Percentiles rank a stretch among this genome's conserved stretches.
Evolutionary conservation across 768 basidiomycete genomes (phyloP).

Genomic region (Dioszegia hungarica): DNA sequence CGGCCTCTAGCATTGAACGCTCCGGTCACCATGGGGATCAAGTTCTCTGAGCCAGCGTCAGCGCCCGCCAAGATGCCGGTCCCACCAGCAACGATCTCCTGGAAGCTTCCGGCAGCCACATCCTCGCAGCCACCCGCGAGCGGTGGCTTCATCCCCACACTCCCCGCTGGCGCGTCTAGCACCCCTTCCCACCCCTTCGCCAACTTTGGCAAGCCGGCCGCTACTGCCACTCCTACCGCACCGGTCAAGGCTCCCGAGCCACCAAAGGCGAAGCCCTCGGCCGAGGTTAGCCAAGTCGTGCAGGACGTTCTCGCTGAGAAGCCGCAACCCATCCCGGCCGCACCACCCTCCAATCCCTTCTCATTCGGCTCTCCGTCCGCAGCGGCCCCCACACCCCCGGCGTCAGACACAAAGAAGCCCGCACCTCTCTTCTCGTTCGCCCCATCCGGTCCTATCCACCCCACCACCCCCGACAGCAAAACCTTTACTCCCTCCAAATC

Average conservation of each 20-base stretch:
- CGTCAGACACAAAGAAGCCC: conserved; percentile 11
- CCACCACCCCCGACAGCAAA: conserved; percentile 35
- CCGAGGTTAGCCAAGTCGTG: conserved; percentile 27
- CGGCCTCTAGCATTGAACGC: no score
- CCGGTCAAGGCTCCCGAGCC: conserved; percentile 1
- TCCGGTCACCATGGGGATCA: no score
- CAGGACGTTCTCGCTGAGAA: conserved; percentile 28
- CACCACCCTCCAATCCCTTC: conserved; percentile 12
- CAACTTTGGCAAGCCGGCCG: not conserved
- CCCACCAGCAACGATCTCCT: no score
- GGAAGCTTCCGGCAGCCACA: no score
- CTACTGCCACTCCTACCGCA: not conserved
- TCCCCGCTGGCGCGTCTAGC: no score
- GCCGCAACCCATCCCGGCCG: conserved; percentile 2
- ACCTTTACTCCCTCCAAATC: conserved; percentile 30
- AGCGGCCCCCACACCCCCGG: not conserved
- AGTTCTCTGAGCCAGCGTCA: not conserved
- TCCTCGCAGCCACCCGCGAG: not conserved
- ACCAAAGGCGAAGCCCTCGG: conserved; percentile 29
- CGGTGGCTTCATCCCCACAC: not conserved
- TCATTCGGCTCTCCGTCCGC: conserved; percentile 9
- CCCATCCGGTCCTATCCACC: conserved; percentile 35
- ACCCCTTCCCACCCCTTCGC: no score
- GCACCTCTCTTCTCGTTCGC: conserved; percentile 33
- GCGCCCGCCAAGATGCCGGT: no score